Base-by-base conservation (phyloP, 768 basidiomycete genomes). In the Russula earlei region DNA sequence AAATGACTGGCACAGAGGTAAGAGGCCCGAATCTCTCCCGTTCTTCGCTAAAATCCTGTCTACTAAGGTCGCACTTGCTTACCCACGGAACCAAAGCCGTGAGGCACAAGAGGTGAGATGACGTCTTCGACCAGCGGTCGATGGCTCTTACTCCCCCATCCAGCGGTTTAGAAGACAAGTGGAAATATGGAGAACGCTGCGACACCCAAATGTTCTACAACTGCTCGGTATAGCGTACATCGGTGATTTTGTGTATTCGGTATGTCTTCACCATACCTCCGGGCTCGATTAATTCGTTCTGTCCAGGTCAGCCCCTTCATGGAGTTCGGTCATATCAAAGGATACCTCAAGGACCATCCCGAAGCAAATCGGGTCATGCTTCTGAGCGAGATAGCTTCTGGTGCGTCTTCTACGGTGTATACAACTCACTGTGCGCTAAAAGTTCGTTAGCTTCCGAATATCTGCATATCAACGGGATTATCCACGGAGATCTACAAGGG, bases 161-260 rank as follows among this genome's bases (percentile, higher is more conserved):
- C 34, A 61, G 60, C 52, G 58, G 29, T 61, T 61, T 29, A 33
- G 15, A 27, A 29, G 48, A 40, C 59, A 61, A 15, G 60, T 61
- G 9, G 60, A 60, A 40, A 60, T 54, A 44, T 61, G 60, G 60
- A 60, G 58, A 52, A 33, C 50, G 7, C 43, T 61, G 12, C 46
- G 45, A 31, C 60, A 61, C 33, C 48, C 52, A 11, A 61, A 61
- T 37, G 55, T 61, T 14, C 24, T 56, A 25, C 48, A 33, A 29
- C 46, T 61, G 20, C 52, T 54, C 10, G 60, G 60, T 38, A 61
- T 60, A 12, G 44, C 58, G 15, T 38, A 54, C 41, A 38, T 55
- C 27, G 33, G 34, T 10, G 41, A 55, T 33, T 29, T 40, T 22
- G 41, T 61, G 20, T 61, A 42, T 41, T 52, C 55, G 1, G 60